phyloP scores from a whole-genome alignment of 2,329 filamentous ascomycete genomes.

The Botrytis elliptica region DNA sequence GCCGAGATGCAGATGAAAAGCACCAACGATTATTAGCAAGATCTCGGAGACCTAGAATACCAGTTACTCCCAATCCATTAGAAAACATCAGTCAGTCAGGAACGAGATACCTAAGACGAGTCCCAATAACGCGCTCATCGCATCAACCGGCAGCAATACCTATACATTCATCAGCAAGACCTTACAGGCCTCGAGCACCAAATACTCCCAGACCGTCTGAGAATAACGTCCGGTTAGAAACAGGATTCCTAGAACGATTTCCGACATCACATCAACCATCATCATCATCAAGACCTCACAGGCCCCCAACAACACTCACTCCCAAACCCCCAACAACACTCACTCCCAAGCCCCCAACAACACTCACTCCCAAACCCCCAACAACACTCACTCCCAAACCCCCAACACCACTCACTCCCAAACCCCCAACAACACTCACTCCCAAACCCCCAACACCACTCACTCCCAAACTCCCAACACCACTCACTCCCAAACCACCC shows the following conservation, averaged over 20 bases:
- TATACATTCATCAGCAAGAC: background rate
- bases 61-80: background rate
- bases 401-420: background rate
- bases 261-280: too few relatives aligned
- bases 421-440: too few relatives aligned
- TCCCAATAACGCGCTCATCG: background rate
- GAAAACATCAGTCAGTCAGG: background rate
- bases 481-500: background rate
- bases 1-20: background rate
- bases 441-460: too few relatives aligned
- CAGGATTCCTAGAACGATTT: background rate
- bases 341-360: too few relatives aligned
- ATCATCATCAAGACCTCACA: background rate
- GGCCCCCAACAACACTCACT: background rate
- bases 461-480: background rate
- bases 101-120: background rate
- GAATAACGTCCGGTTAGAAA: background rate
- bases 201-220: background rate
- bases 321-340: too few relatives aligned
- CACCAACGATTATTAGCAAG: background rate
- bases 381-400: too few relatives aligned
- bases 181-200: background rate
- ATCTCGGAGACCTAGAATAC: background rate
- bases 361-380: background rate
- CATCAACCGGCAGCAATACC: background rate